phyloP scores from a whole-genome alignment of 345 rosid genomes.

The Melaleuca quinquenervia region DNA sequence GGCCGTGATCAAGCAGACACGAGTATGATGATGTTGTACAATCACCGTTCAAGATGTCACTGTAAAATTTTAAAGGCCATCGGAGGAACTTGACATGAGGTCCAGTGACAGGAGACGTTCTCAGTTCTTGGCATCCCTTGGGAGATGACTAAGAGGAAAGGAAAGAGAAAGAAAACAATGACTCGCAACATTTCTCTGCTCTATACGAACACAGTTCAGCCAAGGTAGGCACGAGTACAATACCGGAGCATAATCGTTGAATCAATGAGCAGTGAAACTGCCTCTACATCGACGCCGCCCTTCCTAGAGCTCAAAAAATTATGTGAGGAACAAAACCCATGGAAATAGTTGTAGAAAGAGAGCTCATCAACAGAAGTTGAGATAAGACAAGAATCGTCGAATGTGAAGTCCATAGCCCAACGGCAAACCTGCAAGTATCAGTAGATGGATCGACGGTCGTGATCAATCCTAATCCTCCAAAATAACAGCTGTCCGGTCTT shows the following conservation, averaged over 20 bases:
- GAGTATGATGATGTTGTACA: not conserved
- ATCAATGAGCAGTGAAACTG: not conserved
- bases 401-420: conserved; percentile 45
- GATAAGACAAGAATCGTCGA: conserved; percentile 10
- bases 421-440: conserved; percentile 42
- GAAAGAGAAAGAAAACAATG: not conserved
- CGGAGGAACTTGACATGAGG: not conserved
- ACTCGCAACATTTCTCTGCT: not conserved
- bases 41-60: not conserved
- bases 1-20: not conserved
- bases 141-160: not conserved
- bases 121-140: not conserved
- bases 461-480: conserved; percentile 79
- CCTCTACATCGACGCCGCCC: not conserved
- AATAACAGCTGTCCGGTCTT: conserved; percentile 57
- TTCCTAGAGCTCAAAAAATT: not conserved
- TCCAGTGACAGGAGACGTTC: not conserved
- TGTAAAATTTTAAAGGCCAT: not conserved
- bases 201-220: not conserved
- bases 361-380: conserved; percentile 2
- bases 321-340: not conserved
- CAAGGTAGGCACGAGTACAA: not conserved
- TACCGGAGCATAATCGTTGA: not conserved
- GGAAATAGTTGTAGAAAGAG: not conserved
- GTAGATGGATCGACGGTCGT: conserved; percentile 77